Percentiles rank a stretch among this genome's conserved stretches.
phyloP scores from a whole-genome alignment of 2,329 filamentous ascomycete species.

The Akanthomyces lecanii region DNA sequence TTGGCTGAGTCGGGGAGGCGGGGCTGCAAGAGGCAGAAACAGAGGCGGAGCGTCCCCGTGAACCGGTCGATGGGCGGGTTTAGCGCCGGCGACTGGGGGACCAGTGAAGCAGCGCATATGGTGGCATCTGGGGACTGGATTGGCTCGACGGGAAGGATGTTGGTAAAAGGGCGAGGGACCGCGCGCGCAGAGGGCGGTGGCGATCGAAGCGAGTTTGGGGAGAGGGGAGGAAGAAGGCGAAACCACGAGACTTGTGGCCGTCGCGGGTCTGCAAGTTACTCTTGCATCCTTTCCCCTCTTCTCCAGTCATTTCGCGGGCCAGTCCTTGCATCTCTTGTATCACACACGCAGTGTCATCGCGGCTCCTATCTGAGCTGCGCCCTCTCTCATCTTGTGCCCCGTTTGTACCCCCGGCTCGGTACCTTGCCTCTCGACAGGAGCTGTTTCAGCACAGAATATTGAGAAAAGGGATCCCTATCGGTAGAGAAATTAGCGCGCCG shows the following conservation, averaged over 20 bases:
- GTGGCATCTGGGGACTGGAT: slow-evolving; percentile 3
- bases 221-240: not conserved
- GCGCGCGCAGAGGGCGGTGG: not conserved
- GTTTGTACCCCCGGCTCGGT: not conserved
- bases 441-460: not conserved
- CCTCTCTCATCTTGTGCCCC: not conserved
- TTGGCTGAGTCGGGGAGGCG: slow-evolving; percentile 17
- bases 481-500: not conserved
- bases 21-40: not conserved
- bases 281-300: not conserved
- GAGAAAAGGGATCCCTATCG: not conserved
- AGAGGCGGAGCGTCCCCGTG: not conserved
- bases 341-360: not conserved
- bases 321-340: not conserved
- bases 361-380: not conserved
- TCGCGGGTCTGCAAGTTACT: not conserved
- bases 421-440: not conserved
- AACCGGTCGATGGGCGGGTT: slow-evolving; percentile 3
- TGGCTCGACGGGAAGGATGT: not conserved
- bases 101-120: slow-evolving; percentile 15
- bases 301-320: not conserved
- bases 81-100: slow-evolving; percentile 3
- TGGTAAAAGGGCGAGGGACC: not conserved
- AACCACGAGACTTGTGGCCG: not conserved
- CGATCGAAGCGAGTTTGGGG: not conserved